phyloP scores from a whole-genome alignment of 768 basidiomycete genomes.

The Austroboletus eburneus region DNA sequence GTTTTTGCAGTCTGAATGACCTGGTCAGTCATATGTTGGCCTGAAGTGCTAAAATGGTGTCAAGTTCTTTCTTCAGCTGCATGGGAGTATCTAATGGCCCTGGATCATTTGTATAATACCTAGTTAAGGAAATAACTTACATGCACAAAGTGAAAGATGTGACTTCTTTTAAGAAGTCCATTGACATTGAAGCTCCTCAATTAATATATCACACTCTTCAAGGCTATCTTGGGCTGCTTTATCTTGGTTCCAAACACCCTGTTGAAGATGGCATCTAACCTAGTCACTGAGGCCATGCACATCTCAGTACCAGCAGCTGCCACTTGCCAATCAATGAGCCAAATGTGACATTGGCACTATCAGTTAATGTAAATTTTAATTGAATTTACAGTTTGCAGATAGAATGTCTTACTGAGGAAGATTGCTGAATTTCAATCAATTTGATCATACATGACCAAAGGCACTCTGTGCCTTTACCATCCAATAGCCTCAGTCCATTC shows the following conservation, averaged over 20 bases:
- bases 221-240: constrained; percentile 14
- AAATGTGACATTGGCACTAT: constrained; percentile 25
- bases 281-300: constrained; percentile 21
- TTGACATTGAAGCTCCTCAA: constrained; percentile 21
- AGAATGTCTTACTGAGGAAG: constrained; percentile 27
- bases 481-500: constrained; percentile 1
- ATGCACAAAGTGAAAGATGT: constrained; percentile 27
- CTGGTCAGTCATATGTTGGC: constrained; percentile 9
- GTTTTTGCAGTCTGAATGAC: not conserved
- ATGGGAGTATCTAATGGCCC: constrained; percentile 22
- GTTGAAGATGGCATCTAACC: constrained; percentile 21
- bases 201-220: constrained; percentile 10
- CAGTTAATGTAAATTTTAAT: too few species aligned
- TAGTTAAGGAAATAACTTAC: constrained; percentile 12
- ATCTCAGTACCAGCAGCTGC: not conserved
- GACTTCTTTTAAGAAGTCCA: constrained; percentile 33
- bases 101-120: not conserved
- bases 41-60: constrained; percentile 27
- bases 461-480: constrained; percentile 6
- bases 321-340: constrained; percentile 34
- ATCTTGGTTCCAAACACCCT: constrained; percentile 12
- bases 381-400: too few species aligned
- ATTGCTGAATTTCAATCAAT: constrained; percentile 32
- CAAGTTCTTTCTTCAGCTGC: constrained; percentile 32
- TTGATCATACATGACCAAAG: constrained; percentile 34